Evolutionary conservation across 805 yeast genomes (phyloP).

Genomic region (Metschnikowia noctiluminum): DNA sequence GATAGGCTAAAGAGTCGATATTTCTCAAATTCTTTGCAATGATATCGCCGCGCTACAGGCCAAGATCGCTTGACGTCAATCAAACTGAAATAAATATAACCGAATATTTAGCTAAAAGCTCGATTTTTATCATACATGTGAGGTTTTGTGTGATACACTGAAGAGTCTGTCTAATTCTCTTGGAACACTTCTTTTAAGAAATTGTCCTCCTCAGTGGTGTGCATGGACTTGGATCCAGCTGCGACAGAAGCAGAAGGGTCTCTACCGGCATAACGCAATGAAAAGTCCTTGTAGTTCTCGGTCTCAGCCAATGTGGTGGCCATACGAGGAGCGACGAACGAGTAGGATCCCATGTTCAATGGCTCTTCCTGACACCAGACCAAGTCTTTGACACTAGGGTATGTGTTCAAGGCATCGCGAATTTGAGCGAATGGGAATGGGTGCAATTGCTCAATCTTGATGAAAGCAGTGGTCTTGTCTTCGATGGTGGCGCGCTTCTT

Average conservation of each 20-base stretch:
- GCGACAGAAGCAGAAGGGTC: constrained; percentile 98
- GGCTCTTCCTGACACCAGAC: constrained; percentile 99
- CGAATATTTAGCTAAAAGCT: neutral
- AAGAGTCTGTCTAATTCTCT: constrained; percentile 11
- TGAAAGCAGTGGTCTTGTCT: constrained; percentile 80
- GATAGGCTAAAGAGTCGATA: no score
- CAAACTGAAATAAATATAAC: constrained; percentile 1
- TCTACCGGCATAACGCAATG: constrained; percentile 90
- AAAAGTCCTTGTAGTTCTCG: constrained; percentile 54
- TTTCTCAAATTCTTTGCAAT: no score
- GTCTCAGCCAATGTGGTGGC: constrained; percentile 74
- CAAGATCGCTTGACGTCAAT: neutral
- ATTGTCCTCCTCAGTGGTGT: constrained; percentile 80
- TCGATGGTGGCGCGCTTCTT: constrained; percentile 79
- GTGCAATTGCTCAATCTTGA: constrained; percentile 90
- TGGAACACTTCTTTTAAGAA: constrained; percentile 65
- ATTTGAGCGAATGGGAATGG: constrained; percentile 98
- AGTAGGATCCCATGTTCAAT: constrained; percentile 91
- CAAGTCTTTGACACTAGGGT: constrained; percentile 80
- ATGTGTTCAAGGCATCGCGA: constrained; percentile 75
- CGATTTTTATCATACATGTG: neutral
- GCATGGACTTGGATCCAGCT: constrained; percentile 91
- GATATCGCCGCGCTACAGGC: neutral
- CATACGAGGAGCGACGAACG: constrained; percentile 79
- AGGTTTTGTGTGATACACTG: neutral